Evolutionary conservation across 2,329 filamentous ascomycete species (phyloP), one percentile per base, ranked within the genome.

Genomic region (Chaetomium strumarium): DNA sequence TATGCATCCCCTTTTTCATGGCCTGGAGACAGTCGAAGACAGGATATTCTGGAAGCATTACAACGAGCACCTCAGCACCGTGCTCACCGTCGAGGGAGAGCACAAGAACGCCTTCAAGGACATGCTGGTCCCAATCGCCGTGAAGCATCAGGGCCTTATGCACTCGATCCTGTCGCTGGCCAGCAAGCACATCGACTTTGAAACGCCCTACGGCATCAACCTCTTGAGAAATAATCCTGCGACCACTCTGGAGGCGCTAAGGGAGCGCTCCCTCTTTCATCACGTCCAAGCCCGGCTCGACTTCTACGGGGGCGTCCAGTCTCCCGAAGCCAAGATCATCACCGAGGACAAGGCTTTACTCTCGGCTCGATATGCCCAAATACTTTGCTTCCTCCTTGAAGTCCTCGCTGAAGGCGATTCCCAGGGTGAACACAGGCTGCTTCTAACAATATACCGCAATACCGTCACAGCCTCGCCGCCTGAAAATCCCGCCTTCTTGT

Each of bases 101-200:
- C 79, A 85, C 55, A 83, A 84, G 55, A 95, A 95, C 60, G 88
- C 89, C 1, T 95, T 95, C 72, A 88, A 88, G 64, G 86, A 90
- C 58, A 85, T 93, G 59, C 74, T 96, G 34, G 75, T 95, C 2
- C 88, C 88, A 1, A 86, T 95, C 72, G 90, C 90, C 2, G 83
- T 88, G 39, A 77, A 84, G 55, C 85, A 95, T 65, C 78, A 83
- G 56, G 89, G 89, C 12, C 74, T 96, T 48, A 95, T 96, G 90
- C 90, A 96, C 67, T 93, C 90, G 11, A 82, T 96, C 46, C 77
- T 96, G 49, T 90, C 88, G 41, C 76, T 96, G 9, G 88, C 90
- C 36, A 88, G 88, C 60, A 90, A 84, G 55, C 90, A 95, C 62
- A 78, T 85, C 50, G 79, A 85, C 66, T 77, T 76, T 55, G 73